Evolutionary conservation across 768 basidiomycete species (phyloP), one percentile per base, ranked within the genome.

Genomic region (Tephrocybe sp.): DNA sequence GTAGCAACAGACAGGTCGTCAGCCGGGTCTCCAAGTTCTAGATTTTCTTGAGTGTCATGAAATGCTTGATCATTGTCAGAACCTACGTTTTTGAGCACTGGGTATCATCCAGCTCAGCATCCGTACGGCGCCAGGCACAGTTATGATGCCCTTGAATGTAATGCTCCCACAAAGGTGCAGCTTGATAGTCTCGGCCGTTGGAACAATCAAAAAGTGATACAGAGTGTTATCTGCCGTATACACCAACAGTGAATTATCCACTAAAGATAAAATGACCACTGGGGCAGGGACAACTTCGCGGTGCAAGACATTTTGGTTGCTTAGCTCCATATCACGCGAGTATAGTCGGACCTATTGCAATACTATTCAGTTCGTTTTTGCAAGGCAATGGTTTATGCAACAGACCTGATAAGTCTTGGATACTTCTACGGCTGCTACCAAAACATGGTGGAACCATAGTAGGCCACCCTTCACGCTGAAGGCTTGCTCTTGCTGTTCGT

Each of bases 101-200:
- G 97, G 96, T 48, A 99, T 89, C 84, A 98, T 88, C 97, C 97
- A 99, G 66, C 95, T 97, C 63, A 98, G 69, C 57, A 89, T 89
- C 52, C 94, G 75, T 2, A 99, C 95, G 11, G 90, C 80, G 27
- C 75, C 81, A 5, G 97, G 94, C 7, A 82, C 79, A 11, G 84
- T 80, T 40, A 98, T 90, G 44, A 98, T 89, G 4, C 95, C 96
- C 45, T 80, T 79, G 63, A 99, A 98, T 15, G 86, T 88, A 62
- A 98, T 99, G 59, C 91, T 97, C 7, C 96, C 96, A 66, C 97
- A 98, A 4, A 91, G 67, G 57, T 93, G 87, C 32, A 98, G 72
- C 64, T 84, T 87, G 65, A 97, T 93, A 5, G 84, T 80, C 43
- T 92, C 87, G 8, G 80, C 69, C 0, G 89, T 90, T 4, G 93